Evolutionary conservation across 768 basidiomycete genomes (phyloP).

Genomic region (Boletus rufocinnamomeus): DNA sequence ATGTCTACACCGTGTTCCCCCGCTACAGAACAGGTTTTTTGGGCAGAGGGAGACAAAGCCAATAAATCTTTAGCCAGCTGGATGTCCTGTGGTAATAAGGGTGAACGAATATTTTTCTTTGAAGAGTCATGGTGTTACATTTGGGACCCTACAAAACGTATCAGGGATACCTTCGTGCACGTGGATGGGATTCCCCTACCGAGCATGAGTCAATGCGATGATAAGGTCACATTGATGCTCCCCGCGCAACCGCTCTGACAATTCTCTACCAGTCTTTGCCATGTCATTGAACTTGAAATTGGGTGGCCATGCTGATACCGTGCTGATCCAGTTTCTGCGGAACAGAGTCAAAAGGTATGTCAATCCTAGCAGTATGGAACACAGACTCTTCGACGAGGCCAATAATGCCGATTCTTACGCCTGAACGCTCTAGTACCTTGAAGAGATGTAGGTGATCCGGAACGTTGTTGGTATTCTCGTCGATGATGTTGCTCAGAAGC

Average conservation of each 20-base stretch:
- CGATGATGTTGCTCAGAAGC: constrained; percentile 86
- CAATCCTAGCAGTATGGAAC: background rate
- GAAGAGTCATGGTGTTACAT: constrained; percentile 22
- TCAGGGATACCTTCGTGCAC: constrained; percentile 2
- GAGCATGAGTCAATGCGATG: constrained; percentile 82
- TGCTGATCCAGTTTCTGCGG: constrained; percentile 83
- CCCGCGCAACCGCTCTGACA: constrained; percentile 74
- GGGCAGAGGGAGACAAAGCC: constrained; percentile 59
- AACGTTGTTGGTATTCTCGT: constrained; percentile 58
- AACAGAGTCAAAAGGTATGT: background rate
- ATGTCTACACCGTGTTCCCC: constrained; percentile 77
- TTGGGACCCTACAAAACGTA: constrained; percentile 27
- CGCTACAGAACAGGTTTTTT: constrained; percentile 43
- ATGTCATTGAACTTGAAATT: constrained; percentile 78
- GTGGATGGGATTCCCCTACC: constrained; percentile 42
- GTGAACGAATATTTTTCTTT: constrained; percentile 12
- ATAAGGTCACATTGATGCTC: constrained; percentile 76
- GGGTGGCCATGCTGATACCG: constrained; percentile 83
- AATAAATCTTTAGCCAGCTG: constrained; percentile 63
- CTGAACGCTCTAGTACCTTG: constrained; percentile 66
- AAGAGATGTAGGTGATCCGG: constrained; percentile 66
- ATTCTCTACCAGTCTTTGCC: constrained; percentile 65
- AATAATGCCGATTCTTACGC: constrained; percentile 75
- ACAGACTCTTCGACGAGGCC: constrained; percentile 84
- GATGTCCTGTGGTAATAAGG: constrained; percentile 55